Conservation (phyloP, 2,329 filamentous ascomycete genomes). For the Neurospora crassa region DNA sequence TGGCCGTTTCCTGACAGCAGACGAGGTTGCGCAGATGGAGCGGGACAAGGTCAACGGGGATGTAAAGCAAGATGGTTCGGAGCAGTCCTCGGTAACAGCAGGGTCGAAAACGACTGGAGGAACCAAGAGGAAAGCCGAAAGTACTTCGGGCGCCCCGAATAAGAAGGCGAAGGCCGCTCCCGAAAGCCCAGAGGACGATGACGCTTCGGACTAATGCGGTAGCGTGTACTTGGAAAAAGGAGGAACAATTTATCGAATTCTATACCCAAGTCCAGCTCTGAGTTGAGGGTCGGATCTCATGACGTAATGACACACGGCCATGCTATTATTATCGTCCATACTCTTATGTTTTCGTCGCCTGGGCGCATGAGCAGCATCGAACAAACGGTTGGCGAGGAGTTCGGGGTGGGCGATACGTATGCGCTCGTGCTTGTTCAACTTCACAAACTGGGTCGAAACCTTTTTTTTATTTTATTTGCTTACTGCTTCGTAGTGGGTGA, state of each 20-base stretch:
- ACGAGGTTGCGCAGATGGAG: slow-evolving; percentile 89
- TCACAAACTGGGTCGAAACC: neutral
- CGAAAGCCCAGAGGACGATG: slow-evolving; percentile 33
- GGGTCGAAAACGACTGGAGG: slow-evolving; percentile 26
- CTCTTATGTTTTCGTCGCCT: neutral
- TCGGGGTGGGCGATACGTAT: neutral
- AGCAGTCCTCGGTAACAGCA: slow-evolving; percentile 20
- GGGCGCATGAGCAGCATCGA: neutral
- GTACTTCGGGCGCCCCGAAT: slow-evolving; percentile 34
- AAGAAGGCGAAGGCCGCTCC: slow-evolving; percentile 41
- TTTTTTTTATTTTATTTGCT: neutral
- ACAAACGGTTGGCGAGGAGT: neutral
- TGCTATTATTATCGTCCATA: neutral
- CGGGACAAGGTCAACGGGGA: slow-evolving; percentile 41
- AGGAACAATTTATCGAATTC: neutral
- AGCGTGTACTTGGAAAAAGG: neutral
- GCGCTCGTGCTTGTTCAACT: neutral
- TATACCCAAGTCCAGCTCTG: slow-evolving; percentile 3
- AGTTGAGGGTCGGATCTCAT: neutral
- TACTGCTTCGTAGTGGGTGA: neutral
- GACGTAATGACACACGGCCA: neutral
- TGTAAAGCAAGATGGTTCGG: slow-evolving; percentile 18
- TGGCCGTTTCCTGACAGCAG: slow-evolving; percentile 89
- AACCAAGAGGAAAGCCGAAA: slow-evolving; percentile 53
- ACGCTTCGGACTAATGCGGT: slow-evolving; percentile 9